Conservation (phyloP, 257 asterid species). For the Fraxinus anomala region DNA sequence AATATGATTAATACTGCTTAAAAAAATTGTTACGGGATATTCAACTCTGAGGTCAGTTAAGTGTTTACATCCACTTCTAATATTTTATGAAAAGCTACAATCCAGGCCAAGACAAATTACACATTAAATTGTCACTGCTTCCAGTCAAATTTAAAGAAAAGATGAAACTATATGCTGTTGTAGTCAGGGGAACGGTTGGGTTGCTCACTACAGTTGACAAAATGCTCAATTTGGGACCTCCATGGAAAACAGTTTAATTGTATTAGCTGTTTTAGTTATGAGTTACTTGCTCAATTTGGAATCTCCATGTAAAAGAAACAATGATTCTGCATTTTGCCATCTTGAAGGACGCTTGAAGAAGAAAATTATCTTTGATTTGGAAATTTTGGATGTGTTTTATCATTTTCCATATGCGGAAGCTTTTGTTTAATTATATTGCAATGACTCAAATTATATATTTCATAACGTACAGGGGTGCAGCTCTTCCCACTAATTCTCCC, state of each 20-base stretch:
- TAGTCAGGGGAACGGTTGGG: too few species aligned
- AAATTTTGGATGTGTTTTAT: not conserved
- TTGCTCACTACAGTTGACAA: too few species aligned
- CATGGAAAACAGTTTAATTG: not conserved
- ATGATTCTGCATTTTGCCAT: not conserved
- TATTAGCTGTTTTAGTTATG: not conserved
- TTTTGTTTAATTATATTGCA: conserved; percentile 16
- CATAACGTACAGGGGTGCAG: conserved; percentile 82
- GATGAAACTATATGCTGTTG: too few species aligned
- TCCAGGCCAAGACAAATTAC: not conserved
- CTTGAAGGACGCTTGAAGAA: not conserved
- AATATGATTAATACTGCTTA: too few species aligned
- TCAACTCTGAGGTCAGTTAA: not conserved
- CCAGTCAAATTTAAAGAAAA: not conserved
- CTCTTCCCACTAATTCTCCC: conserved; percentile 91
- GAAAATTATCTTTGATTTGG: not conserved
- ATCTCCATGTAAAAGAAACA: too few species aligned
- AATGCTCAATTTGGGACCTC: not conserved
- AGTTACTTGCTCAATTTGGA: not conserved
- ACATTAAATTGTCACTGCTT: not conserved
- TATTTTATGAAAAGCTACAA: not conserved
- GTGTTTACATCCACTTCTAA: not conserved
- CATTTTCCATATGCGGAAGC: not conserved
- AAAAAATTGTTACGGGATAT: not conserved
- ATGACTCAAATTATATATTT: conserved; percentile 18